phyloP scores from a whole-genome alignment of 2,329 filamentous ascomycete genomes.

The Passalora sequoiae region DNA sequence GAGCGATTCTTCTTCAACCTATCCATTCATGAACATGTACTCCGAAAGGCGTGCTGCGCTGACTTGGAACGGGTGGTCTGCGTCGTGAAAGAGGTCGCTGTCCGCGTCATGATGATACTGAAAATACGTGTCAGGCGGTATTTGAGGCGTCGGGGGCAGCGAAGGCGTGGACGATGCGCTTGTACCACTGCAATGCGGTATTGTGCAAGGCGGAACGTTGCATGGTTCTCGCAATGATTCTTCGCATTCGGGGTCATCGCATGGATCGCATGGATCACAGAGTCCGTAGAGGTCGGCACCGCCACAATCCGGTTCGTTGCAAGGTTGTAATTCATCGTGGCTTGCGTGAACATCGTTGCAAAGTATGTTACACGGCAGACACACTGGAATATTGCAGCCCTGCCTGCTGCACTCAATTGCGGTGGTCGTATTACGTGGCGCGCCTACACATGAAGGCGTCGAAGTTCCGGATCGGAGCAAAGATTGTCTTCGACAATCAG shows the following conservation, averaged over 20 bases:
- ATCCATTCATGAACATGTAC: slow-evolving; percentile 21
- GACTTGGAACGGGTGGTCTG: slow-evolving; percentile 22
- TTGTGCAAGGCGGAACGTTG: slow-evolving; percentile 16
- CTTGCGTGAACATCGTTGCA: slow-evolving; percentile 21
- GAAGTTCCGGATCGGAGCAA: slow-evolving; percentile 17
- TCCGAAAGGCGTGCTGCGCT: slow-evolving; percentile 16
- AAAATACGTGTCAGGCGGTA: slow-evolving; percentile 16
- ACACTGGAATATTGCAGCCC: slow-evolving; percentile 23
- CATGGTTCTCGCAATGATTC: slow-evolving; percentile 15
- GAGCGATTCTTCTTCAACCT: no score
- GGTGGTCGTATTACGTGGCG: slow-evolving; percentile 9
- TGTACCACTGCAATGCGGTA: slow-evolving; percentile 16
- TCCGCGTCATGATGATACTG: slow-evolving; percentile 16
- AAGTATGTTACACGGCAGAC: slow-evolving; percentile 23
- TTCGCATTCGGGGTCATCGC: slow-evolving; percentile 22
- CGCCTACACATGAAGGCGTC: slow-evolving; percentile 9
- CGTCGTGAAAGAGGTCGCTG: slow-evolving; percentile 17
- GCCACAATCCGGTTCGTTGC: slow-evolving; percentile 16
- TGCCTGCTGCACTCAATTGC: slow-evolving; percentile 24
- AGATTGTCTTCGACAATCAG: slow-evolving; percentile 17
- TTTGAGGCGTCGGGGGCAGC: slow-evolving; percentile 18
- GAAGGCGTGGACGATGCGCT: slow-evolving; percentile 20
- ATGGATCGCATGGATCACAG: slow-evolving; percentile 21
- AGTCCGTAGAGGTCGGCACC: slow-evolving; percentile 5
- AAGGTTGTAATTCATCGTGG: slow-evolving; percentile 13